Percentiles rank a stretch among this genome's conserved stretches.
These are phyloP conservation scores for Pterula multifida DNA, from an alignment of 1,284 basidiomycete genomes.

Conservation along the genomic window DNA sequence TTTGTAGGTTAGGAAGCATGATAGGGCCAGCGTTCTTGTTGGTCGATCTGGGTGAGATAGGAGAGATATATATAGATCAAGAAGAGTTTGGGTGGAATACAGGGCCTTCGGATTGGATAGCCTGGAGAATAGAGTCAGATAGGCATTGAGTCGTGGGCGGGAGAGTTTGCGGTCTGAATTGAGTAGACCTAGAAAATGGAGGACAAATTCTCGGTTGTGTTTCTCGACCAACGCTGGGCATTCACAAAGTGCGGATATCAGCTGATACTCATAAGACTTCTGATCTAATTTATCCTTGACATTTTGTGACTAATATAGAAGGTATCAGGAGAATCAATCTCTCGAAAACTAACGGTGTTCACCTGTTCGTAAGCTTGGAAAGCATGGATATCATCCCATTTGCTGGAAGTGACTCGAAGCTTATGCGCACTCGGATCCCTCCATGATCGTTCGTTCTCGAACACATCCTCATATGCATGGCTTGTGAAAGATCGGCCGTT, in stretches of 20 bases:
- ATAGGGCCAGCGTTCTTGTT: constrained; percentile 70
- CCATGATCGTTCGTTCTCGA: constrained; percentile 65
- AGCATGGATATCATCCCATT: constrained; percentile 34
- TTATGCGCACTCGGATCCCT: constrained; percentile 62
- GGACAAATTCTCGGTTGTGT: constrained; percentile 72
- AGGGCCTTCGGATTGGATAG: constrained; percentile 88
- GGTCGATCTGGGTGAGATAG: constrained; percentile 79
- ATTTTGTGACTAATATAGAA: constrained; percentile 40
- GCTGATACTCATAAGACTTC: constrained; percentile 68
- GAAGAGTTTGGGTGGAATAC: constrained; percentile 57
- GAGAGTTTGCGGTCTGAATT: constrained; percentile 25
- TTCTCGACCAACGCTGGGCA: constrained; percentile 67
- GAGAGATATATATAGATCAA: constrained; percentile 58
- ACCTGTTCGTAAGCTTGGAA: neutral
- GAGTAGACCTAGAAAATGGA: constrained; percentile 60
- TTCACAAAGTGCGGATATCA: constrained; percentile 59
- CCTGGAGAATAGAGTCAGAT: constrained; percentile 82
- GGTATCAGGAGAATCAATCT: neutral
- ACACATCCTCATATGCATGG: constrained; percentile 26
- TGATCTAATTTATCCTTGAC: constrained; percentile 61
- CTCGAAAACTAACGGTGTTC: neutral
- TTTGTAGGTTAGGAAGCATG: constrained; percentile 82
- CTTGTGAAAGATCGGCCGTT: constrained; percentile 10
- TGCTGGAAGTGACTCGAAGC: constrained; percentile 29
- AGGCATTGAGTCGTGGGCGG: constrained; percentile 52